phyloP scores from a whole-genome alignment of 257 asterid species.

The Solanum bukasovii region DNA sequence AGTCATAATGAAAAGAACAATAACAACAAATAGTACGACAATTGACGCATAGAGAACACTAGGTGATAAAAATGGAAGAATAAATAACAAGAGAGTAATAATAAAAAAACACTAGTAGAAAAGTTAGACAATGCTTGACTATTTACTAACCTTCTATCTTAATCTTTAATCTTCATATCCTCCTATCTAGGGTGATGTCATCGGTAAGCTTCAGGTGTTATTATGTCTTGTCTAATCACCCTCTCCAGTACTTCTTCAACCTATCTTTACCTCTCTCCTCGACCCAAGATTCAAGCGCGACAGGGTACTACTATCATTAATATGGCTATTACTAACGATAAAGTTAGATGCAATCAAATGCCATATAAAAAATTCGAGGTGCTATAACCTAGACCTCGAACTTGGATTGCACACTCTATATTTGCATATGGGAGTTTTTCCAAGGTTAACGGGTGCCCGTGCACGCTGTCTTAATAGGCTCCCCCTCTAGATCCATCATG shows the following conservation, averaged over 20 bases:
- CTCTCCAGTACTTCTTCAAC: not conserved
- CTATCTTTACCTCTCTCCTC: not conserved
- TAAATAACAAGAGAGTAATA: not conserved
- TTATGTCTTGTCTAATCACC: not conserved
- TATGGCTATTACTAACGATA: not conserved
- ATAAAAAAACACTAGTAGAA: not conserved
- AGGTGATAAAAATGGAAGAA: no score
- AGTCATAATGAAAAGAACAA: no score
- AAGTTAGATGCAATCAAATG: not conserved
- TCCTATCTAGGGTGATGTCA: not conserved
- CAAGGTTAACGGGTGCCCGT: not conserved
- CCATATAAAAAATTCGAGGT: not conserved
- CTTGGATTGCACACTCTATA: not conserved
- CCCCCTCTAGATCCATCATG: not conserved
- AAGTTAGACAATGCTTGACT: not conserved
- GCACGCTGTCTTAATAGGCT: not conserved
- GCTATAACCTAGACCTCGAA: not conserved
- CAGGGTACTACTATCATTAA: not conserved
- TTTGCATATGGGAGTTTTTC: not conserved
- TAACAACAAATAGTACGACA: not conserved
- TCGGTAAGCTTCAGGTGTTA: not conserved
- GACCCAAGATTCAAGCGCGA: not conserved
- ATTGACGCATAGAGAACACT: no score
- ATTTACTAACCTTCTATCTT: not conserved
- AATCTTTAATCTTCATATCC: not conserved